phyloP scores from a whole-genome alignment of 805 yeast genomes.

The Pichia deserticola region DNA sequence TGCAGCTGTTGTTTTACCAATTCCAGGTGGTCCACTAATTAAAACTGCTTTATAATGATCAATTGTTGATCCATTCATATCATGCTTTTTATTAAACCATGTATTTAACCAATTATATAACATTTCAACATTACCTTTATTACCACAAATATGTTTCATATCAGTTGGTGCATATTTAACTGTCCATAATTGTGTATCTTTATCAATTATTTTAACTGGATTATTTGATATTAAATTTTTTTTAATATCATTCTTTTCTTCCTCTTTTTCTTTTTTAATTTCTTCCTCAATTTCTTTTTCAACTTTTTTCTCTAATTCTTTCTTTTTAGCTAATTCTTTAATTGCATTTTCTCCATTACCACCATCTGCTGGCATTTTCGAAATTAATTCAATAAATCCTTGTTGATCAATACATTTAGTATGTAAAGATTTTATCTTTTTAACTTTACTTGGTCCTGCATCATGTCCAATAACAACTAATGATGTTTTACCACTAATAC shows the following conservation, averaged over 20 bases:
- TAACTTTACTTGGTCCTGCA: slow-evolving; percentile 94
- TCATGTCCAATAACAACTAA: slow-evolving; percentile 89
- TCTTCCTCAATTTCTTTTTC: slow-evolving; percentile 37
- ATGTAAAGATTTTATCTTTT: slow-evolving; percentile 62
- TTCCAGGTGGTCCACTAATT: slow-evolving; percentile 83
- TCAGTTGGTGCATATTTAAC: slow-evolving; percentile 82
- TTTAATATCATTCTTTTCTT: slow-evolving; percentile 16
- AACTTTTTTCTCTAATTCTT: slow-evolving; percentile 56
- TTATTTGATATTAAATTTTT: slow-evolving; percentile 5
- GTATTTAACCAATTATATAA: slow-evolving; percentile 65
- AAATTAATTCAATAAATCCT: slow-evolving; percentile 70
- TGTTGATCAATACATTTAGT: slow-evolving; percentile 82
- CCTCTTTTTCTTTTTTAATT: slow-evolving; percentile 19
- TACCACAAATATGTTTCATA: slow-evolving; percentile 80
- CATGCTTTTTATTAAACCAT: slow-evolving; percentile 61
- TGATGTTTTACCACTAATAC: slow-evolving; percentile 79
- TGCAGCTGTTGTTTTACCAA: slow-evolving; percentile 79
- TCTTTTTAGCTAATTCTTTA: slow-evolving; percentile 61
- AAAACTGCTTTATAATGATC: slow-evolving; percentile 75
- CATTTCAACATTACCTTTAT: slow-evolving; percentile 63
- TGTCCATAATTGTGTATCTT: slow-evolving; percentile 67
- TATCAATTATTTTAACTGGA: slow-evolving; percentile 23
- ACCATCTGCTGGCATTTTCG: slow-evolving; percentile 85
- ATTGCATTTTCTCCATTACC: slow-evolving; percentile 78
- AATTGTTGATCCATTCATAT: slow-evolving; percentile 48